Conservation (phyloP, 164 flowering plant genomes). For the Vitis rupestris region DNA sequence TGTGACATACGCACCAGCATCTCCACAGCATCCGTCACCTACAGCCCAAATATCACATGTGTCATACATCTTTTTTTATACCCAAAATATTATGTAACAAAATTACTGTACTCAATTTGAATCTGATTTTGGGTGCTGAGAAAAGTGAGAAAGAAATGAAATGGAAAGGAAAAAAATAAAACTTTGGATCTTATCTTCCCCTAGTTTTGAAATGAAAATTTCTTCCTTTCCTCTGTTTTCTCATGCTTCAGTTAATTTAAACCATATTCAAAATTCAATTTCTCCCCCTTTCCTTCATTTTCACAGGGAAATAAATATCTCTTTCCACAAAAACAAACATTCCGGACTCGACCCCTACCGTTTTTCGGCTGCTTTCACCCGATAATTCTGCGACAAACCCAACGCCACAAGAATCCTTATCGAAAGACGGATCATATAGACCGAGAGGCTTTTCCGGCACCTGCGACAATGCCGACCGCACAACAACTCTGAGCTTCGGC, state of each 20-base stretch:
- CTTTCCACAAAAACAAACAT: background rate
- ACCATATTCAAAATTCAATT: background rate
- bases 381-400: conserved; percentile 97
- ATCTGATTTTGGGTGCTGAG: no score
- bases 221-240: no score
- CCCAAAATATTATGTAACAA: no score
- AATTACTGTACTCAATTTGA: no score
- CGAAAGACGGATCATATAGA: conserved; percentile 79
- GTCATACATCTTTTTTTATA: background rate
- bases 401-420: conserved; percentile 98
- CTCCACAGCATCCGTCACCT: conserved; percentile 93
- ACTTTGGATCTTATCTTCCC: no score
- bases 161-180: no score
- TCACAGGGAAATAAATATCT: no score
- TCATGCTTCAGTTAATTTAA: no score
- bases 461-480: conserved; percentile 60
- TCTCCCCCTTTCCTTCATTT: background rate
- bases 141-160: no score
- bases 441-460: conserved; percentile 97
- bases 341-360: conserved; percentile 39
- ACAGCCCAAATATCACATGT: conserved; percentile 2
- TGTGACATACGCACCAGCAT: conserved; percentile 94
- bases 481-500: conserved; percentile 58
- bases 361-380: conserved; percentile 81
- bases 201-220: no score